Evolutionary conservation across 768 basidiomycete species (phyloP).

Genomic region (Panus rudis): DNA sequence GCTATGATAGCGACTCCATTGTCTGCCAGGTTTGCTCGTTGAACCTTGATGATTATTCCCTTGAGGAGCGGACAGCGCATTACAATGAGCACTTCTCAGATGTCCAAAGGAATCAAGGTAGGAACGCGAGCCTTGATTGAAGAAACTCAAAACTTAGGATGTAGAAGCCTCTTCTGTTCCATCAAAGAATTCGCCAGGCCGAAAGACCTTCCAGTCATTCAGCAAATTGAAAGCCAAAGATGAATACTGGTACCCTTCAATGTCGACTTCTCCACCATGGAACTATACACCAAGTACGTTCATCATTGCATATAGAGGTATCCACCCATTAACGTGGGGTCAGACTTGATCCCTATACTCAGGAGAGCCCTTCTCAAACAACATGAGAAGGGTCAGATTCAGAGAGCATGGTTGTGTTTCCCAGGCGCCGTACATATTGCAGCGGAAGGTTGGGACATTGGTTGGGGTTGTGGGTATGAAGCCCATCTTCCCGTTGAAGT

Average conservation of each 20-base stretch:
- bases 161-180: no score
- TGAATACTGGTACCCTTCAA: constrained; percentile 58
- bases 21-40: constrained; percentile 46
- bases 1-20: constrained; percentile 10
- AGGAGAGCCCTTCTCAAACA: constrained; percentile 47
- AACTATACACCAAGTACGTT: constrained; percentile 64
- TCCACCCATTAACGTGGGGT: background rate
- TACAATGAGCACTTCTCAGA: constrained; percentile 44
- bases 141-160: no score
- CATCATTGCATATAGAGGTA: background rate
- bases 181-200: no score
- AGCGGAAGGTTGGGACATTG: constrained; percentile 51
- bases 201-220: no score
- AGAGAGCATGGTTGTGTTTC: constrained; percentile 58
- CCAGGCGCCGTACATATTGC: constrained; percentile 53
- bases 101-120: constrained; percentile 6
- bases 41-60: constrained; percentile 33
- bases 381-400: constrained; percentile 41
- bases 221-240: no score
- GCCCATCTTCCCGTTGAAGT: constrained; percentile 1
- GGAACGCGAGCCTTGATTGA: no score
- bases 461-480: constrained; percentile 48
- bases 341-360: constrained; percentile 62
- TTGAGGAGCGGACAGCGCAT: constrained; percentile 40
- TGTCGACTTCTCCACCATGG: constrained; percentile 34